phyloP scores from a whole-genome alignment of 2,329 filamentous ascomycete species.

The Magnaporthiopsis incrustans region DNA sequence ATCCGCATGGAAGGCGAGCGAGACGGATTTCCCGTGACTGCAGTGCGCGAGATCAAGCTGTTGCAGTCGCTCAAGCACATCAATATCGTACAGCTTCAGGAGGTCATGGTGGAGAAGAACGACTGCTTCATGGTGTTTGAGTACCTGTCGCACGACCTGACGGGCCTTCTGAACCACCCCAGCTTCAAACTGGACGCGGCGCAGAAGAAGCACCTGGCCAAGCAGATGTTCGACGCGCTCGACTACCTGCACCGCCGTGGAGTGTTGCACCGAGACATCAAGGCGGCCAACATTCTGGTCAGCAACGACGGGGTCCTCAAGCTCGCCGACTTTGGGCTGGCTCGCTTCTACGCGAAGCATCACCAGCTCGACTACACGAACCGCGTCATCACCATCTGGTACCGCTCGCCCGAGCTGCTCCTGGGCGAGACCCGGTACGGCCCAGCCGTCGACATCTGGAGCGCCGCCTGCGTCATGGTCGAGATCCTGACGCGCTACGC shows the following conservation, averaged over 20 bases:
- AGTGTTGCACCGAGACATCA: slow-evolving; percentile 96
- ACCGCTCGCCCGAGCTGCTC: slow-evolving; percentile 82
- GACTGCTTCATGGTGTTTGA: slow-evolving; percentile 99
- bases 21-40: slow-evolving; percentile 86
- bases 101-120: slow-evolving; percentile 97
- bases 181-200: slow-evolving; percentile 75
- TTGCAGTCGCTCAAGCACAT: slow-evolving; percentile 76
- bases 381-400: slow-evolving; percentile 98
- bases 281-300: slow-evolving; percentile 94
- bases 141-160: slow-evolving; percentile 92
- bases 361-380: slow-evolving; percentile 95
- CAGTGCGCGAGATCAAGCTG: slow-evolving; percentile 83
- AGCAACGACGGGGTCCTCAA: slow-evolving; percentile 85
- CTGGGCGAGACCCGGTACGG: slow-evolving; percentile 87
- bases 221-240: slow-evolving; percentile 86
- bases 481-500: slow-evolving; percentile 93
- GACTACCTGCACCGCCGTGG: slow-evolving; percentile 89
- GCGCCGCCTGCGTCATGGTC: slow-evolving; percentile 89
- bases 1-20: slow-evolving; percentile 91
- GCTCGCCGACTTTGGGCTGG: slow-evolving; percentile 90
- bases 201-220: slow-evolving; percentile 88
- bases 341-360: slow-evolving; percentile 90
- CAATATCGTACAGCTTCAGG: slow-evolving; percentile 76
- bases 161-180: slow-evolving; percentile 89
- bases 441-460: slow-evolving; percentile 91